Evolutionary conservation across 75 land plant genomes (phyloP), one percentile per base, ranked within the genome.

Genomic region (Picea sitchensis): DNA sequence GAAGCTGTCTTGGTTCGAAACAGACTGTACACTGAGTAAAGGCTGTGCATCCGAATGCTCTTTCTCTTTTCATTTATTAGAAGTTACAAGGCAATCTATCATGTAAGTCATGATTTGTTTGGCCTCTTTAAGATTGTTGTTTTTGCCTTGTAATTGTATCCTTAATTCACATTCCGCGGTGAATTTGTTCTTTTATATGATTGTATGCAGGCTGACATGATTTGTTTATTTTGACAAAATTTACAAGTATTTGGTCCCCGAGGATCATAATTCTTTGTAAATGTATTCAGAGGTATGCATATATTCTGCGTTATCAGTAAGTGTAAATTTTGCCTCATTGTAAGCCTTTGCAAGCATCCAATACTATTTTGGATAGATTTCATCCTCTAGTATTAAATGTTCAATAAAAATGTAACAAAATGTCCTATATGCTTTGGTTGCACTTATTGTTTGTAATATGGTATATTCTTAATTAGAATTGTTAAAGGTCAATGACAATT

Each of bases 161-260:
- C 23, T 5, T 67, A 71, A 71, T 71, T 71, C 73, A 71, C 41
- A 4, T 44, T 38, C 6, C 38, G 34, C 11, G 3, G 73, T 71
- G 73, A 71, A 71, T 71, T 71, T 41, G n/a, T 69, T 69, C 73
- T 69, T 20, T n/a, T 69, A 38, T 38, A 36, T 69, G 47, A 17
- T 8, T 69, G 1, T 36, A 38, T 17, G 44, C 38, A 32, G 71
- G 41, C 41, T 36, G 73, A 41, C 36, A n/a, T 41, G 47, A 36
- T 69, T 38, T 69, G 54, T 44, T 44, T 69, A 69, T 38, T 32
- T 71, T 71, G 73, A 71, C 3, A 8, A 71, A 21, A 41, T 20
- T 20, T 47, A 41, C 20, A 34, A 15, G 41, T 71, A 18, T 36
- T 38, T 71, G 18, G 51, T 51, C 12, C 47, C 9, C 0, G 54